phyloP scores from a whole-genome alignment of 805 yeast species.

The Cyberlindnera japonica region DNA sequence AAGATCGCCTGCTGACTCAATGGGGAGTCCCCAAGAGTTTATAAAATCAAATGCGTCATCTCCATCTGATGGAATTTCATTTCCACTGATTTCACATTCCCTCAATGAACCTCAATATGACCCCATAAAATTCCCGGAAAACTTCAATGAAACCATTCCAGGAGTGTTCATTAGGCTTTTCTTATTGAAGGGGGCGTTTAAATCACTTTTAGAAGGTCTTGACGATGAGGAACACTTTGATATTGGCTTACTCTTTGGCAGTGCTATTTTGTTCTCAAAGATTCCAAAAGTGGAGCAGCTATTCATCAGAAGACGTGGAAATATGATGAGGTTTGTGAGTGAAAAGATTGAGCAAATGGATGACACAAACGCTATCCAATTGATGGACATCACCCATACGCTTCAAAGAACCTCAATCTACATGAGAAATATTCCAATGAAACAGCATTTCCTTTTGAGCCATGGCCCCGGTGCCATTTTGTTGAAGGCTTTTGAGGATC shows the following conservation, averaged over 20 bases:
- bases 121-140: conserved; percentile 12
- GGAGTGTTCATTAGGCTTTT: conserved; percentile 15
- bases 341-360: conserved; percentile 8
- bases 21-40: not conserved
- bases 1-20: not conserved
- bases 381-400: conserved; percentile 8
- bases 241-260: conserved; percentile 13
- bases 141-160: conserved; percentile 19
- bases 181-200: conserved; percentile 9
- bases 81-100: conserved; percentile 16
- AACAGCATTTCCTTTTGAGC: conserved; percentile 18
- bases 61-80: not conserved
- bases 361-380: conserved; percentile 16
- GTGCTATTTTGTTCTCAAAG: conserved; percentile 11
- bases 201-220: not conserved
- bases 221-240: conserved; percentile 8
- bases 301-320: conserved; percentile 18
- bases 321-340: conserved; percentile 11
- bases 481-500: conserved; percentile 16
- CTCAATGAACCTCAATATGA: conserved; percentile 11
- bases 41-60: not conserved
- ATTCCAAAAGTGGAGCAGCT: conserved; percentile 6
- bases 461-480: conserved; percentile 22
- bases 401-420: conserved; percentile 14
- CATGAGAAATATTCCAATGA: conserved; percentile 6